A percentile compares a stretch with the other conserved stretches of the same genome.
Conservation (phyloP, 352 stramenopile species). For the Pythium diclinum region DNA sequence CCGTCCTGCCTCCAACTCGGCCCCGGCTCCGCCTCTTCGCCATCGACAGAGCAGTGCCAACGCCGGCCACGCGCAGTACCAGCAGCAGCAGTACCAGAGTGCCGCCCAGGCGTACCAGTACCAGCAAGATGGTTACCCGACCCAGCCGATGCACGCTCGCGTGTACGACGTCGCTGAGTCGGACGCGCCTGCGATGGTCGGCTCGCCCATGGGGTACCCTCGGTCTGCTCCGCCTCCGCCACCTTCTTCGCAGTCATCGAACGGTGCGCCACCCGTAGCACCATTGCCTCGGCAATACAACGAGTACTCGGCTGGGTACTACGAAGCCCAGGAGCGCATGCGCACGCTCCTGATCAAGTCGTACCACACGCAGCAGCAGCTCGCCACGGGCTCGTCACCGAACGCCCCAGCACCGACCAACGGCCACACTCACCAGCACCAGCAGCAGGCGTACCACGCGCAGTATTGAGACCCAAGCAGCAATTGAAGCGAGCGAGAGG, state of each 20-base stretch:
- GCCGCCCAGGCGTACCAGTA: constrained; percentile 28
- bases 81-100: constrained; percentile 17
- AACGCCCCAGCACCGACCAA: neutral
- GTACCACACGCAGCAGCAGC: constrained; percentile 77
- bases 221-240: constrained; percentile 1
- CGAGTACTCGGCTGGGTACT: constrained; percentile 48
- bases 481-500: neutral
- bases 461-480: constrained; percentile 18
- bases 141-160: constrained; percentile 14
- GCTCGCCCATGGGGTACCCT: constrained; percentile 20
- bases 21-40: constrained; percentile 3
- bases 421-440: neutral
- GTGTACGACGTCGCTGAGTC: constrained; percentile 25
- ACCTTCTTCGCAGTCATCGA: constrained; percentile 7
- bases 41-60: constrained; percentile 26
- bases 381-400: constrained; percentile 37
- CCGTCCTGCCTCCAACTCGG: constrained; percentile 19
- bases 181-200: constrained; percentile 21
- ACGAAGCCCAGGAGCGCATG: constrained; percentile 73
- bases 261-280: constrained; percentile 11
- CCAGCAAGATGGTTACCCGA: constrained; percentile 21
- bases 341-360: constrained; percentile 75
- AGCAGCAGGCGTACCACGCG: constrained; percentile 10
- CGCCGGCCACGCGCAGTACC: neutral
- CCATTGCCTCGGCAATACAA: constrained; percentile 27